Evolutionary conservation across 2,329 filamentous ascomycete species (phyloP).

Genomic region (Thelonectria olida): DNA sequence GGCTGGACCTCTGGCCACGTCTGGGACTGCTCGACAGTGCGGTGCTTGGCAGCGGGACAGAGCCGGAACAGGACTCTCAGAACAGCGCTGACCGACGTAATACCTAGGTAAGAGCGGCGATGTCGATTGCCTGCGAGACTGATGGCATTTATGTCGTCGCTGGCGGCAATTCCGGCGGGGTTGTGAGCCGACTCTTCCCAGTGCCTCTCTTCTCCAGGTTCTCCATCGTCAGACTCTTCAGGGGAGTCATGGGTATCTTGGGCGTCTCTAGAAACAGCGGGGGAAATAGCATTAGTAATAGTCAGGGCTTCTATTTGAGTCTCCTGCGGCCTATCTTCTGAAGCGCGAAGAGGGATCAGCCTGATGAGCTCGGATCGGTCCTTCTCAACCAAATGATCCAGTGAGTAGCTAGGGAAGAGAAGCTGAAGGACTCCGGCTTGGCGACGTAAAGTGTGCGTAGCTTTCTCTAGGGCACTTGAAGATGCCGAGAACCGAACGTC

Average conservation of each 20-base stretch:
- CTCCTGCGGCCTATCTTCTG: not conserved
- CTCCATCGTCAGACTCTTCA: slow-evolving; percentile 28
- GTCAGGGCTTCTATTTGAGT: not conserved
- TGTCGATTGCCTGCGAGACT: slow-evolving; percentile 60
- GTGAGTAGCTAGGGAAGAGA: slow-evolving; percentile 1
- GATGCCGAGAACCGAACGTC: not conserved
- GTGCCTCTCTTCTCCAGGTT: slow-evolving; percentile 38
- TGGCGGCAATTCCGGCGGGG: slow-evolving; percentile 31
- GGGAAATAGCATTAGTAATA: slow-evolving; percentile 28
- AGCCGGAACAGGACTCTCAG: slow-evolving; percentile 64
- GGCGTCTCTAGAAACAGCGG: slow-evolving; percentile 34
- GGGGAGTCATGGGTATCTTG: slow-evolving; percentile 2
- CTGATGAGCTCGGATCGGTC: slow-evolving; percentile 7
- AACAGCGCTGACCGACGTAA: slow-evolving; percentile 71
- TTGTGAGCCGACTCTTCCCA: slow-evolving; percentile 43
- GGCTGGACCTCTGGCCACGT: slow-evolving; percentile 34
- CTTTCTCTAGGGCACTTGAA: slow-evolving; percentile 32
- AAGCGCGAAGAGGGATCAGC: not conserved
- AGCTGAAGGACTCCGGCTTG: slow-evolving; percentile 14
- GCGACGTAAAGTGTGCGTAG: slow-evolving; percentile 4
- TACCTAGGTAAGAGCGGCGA: slow-evolving; percentile 68
- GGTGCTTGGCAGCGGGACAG: slow-evolving; percentile 41
- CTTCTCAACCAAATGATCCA: slow-evolving; percentile 14
- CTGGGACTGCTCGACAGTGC: slow-evolving; percentile 37
- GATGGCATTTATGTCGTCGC: slow-evolving; percentile 46